phyloP scores from a whole-genome alignment of 495 filamentous ascomycete genomes.

The Hypoxylon intermedium region DNA sequence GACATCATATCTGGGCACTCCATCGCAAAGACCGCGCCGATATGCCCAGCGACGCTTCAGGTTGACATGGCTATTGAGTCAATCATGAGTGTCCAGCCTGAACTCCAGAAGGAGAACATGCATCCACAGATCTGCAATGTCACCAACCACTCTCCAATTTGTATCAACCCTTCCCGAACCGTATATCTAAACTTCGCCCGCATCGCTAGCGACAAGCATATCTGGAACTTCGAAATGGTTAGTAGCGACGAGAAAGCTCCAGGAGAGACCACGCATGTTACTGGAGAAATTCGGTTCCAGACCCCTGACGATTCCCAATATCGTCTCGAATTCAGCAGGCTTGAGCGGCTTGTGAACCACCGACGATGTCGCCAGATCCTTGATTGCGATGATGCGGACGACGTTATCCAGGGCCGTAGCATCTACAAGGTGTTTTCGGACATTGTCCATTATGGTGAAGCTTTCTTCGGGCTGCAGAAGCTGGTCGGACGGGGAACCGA shows the following conservation, averaged over 20 bases:
- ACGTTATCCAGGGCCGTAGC: constrained; percentile 56
- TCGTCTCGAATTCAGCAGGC: constrained; percentile 48
- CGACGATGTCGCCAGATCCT: constrained; percentile 40
- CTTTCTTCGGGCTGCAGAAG: constrained; percentile 52
- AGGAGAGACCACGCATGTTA: constrained; percentile 6
- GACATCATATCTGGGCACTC: constrained; percentile 50
- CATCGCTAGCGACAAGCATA: not conserved
- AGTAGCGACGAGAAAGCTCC: constrained; percentile 2
- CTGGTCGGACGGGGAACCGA: constrained; percentile 50
- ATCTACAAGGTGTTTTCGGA: constrained; percentile 30
- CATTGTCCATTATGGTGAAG: constrained; percentile 30
- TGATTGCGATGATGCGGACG: constrained; percentile 19
- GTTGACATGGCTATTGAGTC: constrained; percentile 57
- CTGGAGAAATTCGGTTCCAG: constrained; percentile 40
- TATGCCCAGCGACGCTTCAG: constrained; percentile 56
- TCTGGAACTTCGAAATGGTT: constrained; percentile 9
- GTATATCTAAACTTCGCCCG: constrained; percentile 8
- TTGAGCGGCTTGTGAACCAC: constrained; percentile 50
- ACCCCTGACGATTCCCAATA: constrained; percentile 29
- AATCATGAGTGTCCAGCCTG: constrained; percentile 46
- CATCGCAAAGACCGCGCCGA: constrained; percentile 52
- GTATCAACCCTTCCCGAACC: constrained; percentile 42
- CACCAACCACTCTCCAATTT: constrained; percentile 48
- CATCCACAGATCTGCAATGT: constrained; percentile 46
- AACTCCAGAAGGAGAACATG: constrained; percentile 13